Percentiles rank a stretch among this genome's conserved stretches.
Evolutionary conservation across 805 yeast species (phyloP).

Genomic region (Monosporozyma yasuniensis): DNA sequence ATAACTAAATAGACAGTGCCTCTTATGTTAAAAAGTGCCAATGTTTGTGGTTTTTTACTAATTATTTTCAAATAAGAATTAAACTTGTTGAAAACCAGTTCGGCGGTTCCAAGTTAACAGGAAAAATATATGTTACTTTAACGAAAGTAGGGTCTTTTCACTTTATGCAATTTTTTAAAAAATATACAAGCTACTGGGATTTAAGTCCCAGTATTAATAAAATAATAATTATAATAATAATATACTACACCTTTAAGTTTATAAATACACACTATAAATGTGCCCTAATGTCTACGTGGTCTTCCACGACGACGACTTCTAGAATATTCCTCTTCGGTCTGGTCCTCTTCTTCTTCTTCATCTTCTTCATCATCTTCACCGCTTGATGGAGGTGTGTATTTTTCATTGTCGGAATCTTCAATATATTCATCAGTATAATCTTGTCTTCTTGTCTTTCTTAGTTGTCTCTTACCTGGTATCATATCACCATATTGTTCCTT

Average conservation of each 20-base stretch:
- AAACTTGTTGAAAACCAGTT: too few species aligned
- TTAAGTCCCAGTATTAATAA: not conserved
- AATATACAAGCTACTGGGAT: not conserved
- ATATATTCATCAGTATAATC: constrained; percentile 14
- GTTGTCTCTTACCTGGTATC: constrained; percentile 21
- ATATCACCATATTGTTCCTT: constrained; percentile 45
- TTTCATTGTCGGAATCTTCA: constrained; percentile 10
- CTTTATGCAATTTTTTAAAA: not conserved
- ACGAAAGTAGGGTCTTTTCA: not conserved
- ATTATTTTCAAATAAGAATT: too few species aligned
- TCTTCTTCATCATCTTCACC: constrained; percentile 11
- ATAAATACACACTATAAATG: not conserved
- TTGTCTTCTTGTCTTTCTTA: constrained; percentile 19
- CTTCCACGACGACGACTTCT: not conserved
- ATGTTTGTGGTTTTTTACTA: not conserved
- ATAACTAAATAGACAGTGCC: not conserved
- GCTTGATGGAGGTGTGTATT: not conserved
- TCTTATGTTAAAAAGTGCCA: not conserved
- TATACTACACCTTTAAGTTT: not conserved
- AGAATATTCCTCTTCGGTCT: constrained; percentile 9
- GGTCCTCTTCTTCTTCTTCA: constrained; percentile 12
- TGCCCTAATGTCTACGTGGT: not conserved
- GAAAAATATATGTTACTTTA: too few species aligned
- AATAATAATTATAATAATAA: not conserved
- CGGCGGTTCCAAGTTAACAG: too few species aligned